Conservation (phyloP, 2,329 filamentous ascomycete genomes). For the Diplodia intermedia region DNA sequence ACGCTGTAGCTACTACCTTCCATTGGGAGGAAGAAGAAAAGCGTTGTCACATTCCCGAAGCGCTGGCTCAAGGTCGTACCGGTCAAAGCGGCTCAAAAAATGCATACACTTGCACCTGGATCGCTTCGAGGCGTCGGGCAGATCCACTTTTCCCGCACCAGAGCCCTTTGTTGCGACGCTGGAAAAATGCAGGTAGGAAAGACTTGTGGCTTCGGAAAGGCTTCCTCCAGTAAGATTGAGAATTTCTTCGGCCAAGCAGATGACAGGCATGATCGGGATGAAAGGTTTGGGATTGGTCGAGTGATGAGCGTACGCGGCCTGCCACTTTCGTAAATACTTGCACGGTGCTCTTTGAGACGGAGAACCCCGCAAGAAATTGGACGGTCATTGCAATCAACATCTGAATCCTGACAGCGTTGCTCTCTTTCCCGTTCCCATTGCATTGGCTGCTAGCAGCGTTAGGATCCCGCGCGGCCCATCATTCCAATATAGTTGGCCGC, state of each 20-base stretch:
- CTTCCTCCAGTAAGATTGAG: neutral
- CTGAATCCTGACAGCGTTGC: neutral
- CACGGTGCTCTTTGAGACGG: neutral
- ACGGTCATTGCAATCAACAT: neutral
- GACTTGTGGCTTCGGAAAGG: neutral
- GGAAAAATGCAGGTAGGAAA: neutral
- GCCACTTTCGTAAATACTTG: neutral
- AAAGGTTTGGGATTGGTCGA: neutral
- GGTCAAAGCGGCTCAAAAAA: conserved; percentile 1
- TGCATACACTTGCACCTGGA: neutral
- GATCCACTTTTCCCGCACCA: neutral
- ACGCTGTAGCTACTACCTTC: neutral
- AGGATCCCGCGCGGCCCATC: neutral
- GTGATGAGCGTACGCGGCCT: neutral
- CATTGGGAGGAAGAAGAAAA: neutral
- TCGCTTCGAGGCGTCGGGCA: neutral
- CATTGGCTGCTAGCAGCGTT: neutral
- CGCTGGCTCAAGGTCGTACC: neutral
- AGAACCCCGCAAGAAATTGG: neutral
- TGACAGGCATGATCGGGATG: neutral
- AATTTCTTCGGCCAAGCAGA: neutral
- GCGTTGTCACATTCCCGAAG: neutral
- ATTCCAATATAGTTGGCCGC: neutral
- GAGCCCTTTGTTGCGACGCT: neutral
- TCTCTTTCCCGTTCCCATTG: neutral